Evolutionary conservation across 2,329 filamentous ascomycete species (phyloP), one percentile per base, ranked within the genome.

Genomic region (Neurospora sp.): DNA sequence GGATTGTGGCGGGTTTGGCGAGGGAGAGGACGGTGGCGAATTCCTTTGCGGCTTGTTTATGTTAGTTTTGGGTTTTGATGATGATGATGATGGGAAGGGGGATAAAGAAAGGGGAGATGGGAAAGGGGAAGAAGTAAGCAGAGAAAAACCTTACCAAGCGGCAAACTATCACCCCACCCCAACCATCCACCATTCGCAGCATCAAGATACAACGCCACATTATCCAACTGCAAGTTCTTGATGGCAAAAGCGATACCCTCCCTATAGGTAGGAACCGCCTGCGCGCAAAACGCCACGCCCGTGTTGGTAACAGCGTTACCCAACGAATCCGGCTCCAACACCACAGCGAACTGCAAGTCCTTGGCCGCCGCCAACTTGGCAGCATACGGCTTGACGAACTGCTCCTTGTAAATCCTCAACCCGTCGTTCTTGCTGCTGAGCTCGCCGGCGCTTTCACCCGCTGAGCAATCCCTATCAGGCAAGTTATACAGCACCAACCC

Each of bases 401-500:
- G 76, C 62, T 75, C 75, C 76, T 82, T 81, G 76, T 83, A 83
- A 28, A 77, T 73, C 71, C 79, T 75, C 12, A 82, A 72, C 4
- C 82, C 82, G 68, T 79, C 75, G 17, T 82, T 71, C 19, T 68
- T 76, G 67, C 77, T 77, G 52, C 73, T 74, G 23, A 83, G 78
- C 73, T 83, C 82, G n/a, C 82, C 81, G 0, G 78, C 78, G 79
- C 72, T 19, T 3, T 82, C 80, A 36, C 80, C 81, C 5, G 79
- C 81, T n/a, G 78, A 79, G 77, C 82, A 84, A 75, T 84, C 82
- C 2, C 82, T 75, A 70, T 83, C 81, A 6, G 81, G 81, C 1
- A 84, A 77, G 72, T 83, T 80, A 75, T 83, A 83, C 5, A 83
- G 75, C 17, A 84, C 81, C 28, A 84, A 74, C 8, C 81, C 80